phyloP scores from a whole-genome alignment of 2,329 filamentous ascomycete genomes.

The Acrodontium crateriforme region DNA sequence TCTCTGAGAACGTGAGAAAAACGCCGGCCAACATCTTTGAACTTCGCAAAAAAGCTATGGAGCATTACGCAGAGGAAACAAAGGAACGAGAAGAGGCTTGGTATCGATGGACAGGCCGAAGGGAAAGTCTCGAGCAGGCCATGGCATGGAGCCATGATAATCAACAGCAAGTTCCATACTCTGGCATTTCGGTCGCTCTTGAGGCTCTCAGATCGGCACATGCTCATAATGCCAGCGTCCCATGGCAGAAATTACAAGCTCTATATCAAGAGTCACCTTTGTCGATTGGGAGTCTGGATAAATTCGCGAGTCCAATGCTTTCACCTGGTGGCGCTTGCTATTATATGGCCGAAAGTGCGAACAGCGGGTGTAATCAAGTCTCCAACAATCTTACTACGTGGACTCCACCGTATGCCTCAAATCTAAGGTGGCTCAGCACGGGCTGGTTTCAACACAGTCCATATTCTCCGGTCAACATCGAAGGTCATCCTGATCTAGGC shows the following conservation, averaged over 20 bases:
- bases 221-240: constrained; percentile 13
- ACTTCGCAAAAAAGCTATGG: constrained; percentile 12
- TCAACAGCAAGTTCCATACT: too few species aligned
- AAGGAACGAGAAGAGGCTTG: constrained; percentile 15
- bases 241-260: constrained; percentile 11
- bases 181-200: too few species aligned
- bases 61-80: constrained; percentile 8
- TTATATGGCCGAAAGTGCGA: constrained; percentile 8
- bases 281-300: constrained; percentile 8
- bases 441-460: constrained; percentile 28
- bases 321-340: constrained; percentile 9
- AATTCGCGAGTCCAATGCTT: constrained; percentile 9
- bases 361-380: too few species aligned
- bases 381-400: not conserved
- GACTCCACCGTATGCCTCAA: too few species aligned
- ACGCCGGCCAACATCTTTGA: constrained; percentile 34
- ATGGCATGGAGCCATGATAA: constrained; percentile 8
- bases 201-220: constrained; percentile 13
- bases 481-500: constrained; percentile 28
- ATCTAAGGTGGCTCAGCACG: constrained; percentile 23
- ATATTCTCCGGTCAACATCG: constrained; percentile 43
- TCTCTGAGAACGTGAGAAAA: constrained; percentile 32
- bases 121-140: constrained; percentile 11
- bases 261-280: constrained; percentile 16
- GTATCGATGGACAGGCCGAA: constrained; percentile 14